A percentile compares a stretch with the other conserved stretches of the same genome.
Evolutionary conservation across 2,329 filamentous ascomycete genomes (phyloP).

Genomic region (Penicillium sp.): DNA sequence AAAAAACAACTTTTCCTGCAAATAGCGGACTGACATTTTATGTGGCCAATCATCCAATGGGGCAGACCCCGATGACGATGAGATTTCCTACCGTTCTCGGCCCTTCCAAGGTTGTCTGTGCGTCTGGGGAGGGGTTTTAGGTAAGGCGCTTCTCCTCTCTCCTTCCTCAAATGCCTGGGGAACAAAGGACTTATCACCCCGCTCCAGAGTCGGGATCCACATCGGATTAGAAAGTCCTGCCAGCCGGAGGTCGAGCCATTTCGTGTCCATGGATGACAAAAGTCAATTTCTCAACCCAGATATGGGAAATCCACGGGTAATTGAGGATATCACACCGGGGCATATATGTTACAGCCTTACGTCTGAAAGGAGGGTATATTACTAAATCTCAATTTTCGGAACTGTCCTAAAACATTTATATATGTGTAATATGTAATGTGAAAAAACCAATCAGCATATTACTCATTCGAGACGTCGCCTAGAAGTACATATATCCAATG

Average conservation of each 20-base stretch:
- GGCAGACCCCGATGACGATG: constrained; percentile 9
- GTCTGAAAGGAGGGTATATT: background rate
- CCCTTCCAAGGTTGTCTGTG: constrained; percentile 12
- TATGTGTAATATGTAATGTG: background rate
- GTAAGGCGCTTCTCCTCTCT: background rate
- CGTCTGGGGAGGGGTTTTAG: background rate
- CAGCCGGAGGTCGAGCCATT: background rate
- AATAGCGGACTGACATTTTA: background rate
- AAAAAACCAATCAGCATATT: background rate
- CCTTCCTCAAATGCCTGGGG: background rate
- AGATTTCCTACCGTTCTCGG: constrained; percentile 13
- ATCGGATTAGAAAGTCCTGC: background rate
- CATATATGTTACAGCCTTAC: no score
- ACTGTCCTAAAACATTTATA: background rate
- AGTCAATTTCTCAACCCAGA: background rate
- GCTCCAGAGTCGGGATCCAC: background rate
- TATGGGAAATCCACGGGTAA: background rate
- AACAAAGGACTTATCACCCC: constrained; percentile 3
- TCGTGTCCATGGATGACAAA: constrained; percentile 1
- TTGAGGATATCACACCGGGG: background rate
- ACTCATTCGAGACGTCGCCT: background rate
- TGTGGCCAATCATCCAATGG: constrained; percentile 8
- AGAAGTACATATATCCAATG: background rate
- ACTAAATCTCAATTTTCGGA: background rate
- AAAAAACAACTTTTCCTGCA: background rate